These are phyloP conservation scores for Henckelia pumila DNA, from an alignment of 257 asterid species.

Conservation along the genomic window DNA sequence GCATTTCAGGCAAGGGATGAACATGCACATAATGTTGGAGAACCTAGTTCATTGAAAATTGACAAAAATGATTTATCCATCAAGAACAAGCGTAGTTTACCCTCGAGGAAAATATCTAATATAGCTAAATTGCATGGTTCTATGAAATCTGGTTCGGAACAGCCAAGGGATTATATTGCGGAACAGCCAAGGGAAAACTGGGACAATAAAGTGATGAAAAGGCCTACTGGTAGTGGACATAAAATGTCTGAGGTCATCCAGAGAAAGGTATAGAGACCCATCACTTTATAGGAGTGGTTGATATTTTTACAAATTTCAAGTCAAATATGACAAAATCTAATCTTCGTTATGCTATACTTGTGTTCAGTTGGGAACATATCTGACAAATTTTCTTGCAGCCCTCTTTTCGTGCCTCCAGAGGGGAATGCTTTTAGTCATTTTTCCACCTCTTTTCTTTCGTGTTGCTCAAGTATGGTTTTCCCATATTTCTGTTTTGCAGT, in stretches of 20 bases:
- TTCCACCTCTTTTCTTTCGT: slow-evolving; percentile 5
- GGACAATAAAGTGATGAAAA: slow-evolving; percentile 54
- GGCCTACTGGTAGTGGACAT: slow-evolving; percentile 49
- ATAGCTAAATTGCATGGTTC: slow-evolving; percentile 43
- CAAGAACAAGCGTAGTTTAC: slow-evolving; percentile 55
- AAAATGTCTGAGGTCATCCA: slow-evolving; percentile 76
- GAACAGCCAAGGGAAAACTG: slow-evolving; percentile 53
- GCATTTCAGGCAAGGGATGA: slow-evolving; percentile 58
- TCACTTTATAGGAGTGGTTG: slow-evolving; percentile 15
- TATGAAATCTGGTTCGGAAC: slow-evolving; percentile 51
- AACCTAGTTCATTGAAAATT: slow-evolving; percentile 41
- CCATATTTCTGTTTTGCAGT: slow-evolving; percentile 46
- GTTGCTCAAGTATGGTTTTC: slow-evolving; percentile 14
- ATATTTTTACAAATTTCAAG: background rate
- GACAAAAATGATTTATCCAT: slow-evolving; percentile 51
- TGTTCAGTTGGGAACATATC: background rate
- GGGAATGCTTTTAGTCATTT: background rate
- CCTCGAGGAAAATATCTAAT: slow-evolving; percentile 44
- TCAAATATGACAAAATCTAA: too few relatives aligned
- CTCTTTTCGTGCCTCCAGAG: background rate
- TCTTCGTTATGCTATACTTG: background rate
- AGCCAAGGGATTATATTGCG: slow-evolving; percentile 36
- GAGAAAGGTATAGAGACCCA: slow-evolving; percentile 69
- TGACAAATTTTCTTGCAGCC: slow-evolving; percentile 7
- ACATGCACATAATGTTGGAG: slow-evolving; percentile 53